Evolutionary conservation across 2,329 filamentous ascomycete genomes (phyloP).

Genomic region (Lithohypha guttulata): DNA sequence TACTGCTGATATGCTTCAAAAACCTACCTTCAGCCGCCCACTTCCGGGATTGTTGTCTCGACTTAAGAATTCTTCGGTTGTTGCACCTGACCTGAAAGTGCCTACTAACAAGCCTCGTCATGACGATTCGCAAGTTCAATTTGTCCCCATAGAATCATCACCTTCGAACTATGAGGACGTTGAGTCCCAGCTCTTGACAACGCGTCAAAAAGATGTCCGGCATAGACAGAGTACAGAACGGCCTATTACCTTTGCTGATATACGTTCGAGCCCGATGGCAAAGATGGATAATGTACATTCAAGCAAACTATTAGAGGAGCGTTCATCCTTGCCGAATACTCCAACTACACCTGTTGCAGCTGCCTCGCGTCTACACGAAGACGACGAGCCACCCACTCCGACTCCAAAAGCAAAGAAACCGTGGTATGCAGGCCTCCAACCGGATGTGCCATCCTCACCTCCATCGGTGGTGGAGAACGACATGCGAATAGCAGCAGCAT

Average conservation of each 20-base stretch:
- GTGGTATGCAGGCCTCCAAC: constrained; percentile 13
- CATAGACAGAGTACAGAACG: constrained; percentile 57
- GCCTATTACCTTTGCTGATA: constrained; percentile 56
- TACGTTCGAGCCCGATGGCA: constrained; percentile 46
- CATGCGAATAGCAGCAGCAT: background rate
- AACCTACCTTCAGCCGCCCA: too few species aligned
- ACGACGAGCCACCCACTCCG: constrained; percentile 19
- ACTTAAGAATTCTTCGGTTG: too few species aligned
- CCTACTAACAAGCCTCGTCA: constrained; percentile 52
- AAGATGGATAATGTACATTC: too few species aligned
- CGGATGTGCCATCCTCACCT: constrained; percentile 22
- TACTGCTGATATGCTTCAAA: too few species aligned
- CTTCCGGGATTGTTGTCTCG: too few species aligned
- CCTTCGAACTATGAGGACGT: constrained; percentile 35
- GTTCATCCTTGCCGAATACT: constrained; percentile 18
- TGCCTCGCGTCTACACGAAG: constrained; percentile 13
- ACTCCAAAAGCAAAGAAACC: constrained; percentile 19
- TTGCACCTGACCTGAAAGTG: too few species aligned
- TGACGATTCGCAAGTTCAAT: constrained; percentile 72
- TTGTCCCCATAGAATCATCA: constrained; percentile 57
- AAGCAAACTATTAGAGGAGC: too few species aligned
- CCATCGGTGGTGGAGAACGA: constrained; percentile 17
- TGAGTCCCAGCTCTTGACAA: constrained; percentile 66
- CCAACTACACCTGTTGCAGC: constrained; percentile 19
- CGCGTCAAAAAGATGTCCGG: constrained; percentile 66